Percentiles rank a stretch among this genome's conserved stretches.
Evolutionary conservation across 2,329 filamentous ascomycete species (phyloP).

Genomic region (Neofusicoccum kwambonambiense): DNA sequence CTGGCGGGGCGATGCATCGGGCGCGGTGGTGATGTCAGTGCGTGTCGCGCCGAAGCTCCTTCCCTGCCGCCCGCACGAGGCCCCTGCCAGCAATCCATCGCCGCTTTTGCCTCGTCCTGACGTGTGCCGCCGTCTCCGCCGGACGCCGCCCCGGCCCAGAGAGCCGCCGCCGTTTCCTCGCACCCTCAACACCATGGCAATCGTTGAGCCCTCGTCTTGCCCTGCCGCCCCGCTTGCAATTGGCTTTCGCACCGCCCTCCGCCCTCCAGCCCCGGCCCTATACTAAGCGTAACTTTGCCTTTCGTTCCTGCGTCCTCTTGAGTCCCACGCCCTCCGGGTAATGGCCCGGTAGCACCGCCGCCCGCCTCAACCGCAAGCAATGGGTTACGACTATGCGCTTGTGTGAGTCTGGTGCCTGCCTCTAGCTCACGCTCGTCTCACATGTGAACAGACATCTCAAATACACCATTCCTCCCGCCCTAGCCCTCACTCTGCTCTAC

Average conservation of each 20-base stretch:
- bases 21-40: conserved; percentile 6
- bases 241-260: neutral
- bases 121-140: neutral
- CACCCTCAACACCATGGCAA: conserved; percentile 11
- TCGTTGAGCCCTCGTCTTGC: neutral
- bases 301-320: neutral
- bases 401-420: conserved; percentile 50
- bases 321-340: conserved; percentile 16
- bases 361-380: conserved; percentile 31
- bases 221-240: neutral
- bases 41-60: neutral
- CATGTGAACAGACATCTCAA: conserved; percentile 55
- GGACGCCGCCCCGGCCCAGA: neutral
- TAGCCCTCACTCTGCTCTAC: conserved; percentile 58
- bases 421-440: neutral
- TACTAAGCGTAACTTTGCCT: neutral
- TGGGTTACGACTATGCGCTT: conserved; percentile 62
- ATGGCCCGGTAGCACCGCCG: conserved; percentile 15
- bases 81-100: neutral
- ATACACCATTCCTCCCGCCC: conserved; percentile 65
- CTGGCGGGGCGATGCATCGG: neutral
- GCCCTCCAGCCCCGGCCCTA: neutral
- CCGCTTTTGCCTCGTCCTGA: conserved; percentile 5
- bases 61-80: neutral
- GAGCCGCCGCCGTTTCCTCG: neutral